Evolutionary conservation across 2,329 filamentous ascomycete genomes (phyloP).

Genomic region (Ophiobolus disseminans): DNA sequence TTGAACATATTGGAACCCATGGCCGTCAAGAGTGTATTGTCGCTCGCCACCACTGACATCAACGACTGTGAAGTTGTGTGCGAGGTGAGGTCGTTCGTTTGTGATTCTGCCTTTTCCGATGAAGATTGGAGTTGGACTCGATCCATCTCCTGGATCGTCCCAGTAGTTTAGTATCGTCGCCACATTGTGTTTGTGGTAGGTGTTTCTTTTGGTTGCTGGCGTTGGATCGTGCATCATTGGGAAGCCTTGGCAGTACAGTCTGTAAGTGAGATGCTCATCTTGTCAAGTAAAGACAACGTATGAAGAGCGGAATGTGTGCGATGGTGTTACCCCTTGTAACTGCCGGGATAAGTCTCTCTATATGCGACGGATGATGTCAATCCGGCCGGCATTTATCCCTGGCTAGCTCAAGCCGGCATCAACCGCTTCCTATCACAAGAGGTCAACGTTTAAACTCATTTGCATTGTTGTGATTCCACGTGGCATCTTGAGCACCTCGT

Average conservation of each 20-base stretch:
- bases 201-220: background rate
- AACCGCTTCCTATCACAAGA: background rate
- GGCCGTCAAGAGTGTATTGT: slow-evolving; percentile 23
- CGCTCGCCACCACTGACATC: slow-evolving; percentile 31
- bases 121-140: slow-evolving; percentile 27
- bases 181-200: slow-evolving; percentile 23
- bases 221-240: background rate
- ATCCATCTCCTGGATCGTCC: slow-evolving; percentile 32
- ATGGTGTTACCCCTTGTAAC: too few species aligned
- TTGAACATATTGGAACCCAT: slow-evolving; percentile 30
- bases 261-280: background rate
- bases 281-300: too few species aligned
- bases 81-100: slow-evolving; percentile 28
- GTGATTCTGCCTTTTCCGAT: slow-evolving; percentile 32
- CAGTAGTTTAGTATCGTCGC: slow-evolving; percentile 31
- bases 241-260: background rate
- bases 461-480: background rate
- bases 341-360: background rate
- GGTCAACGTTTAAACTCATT: too few species aligned
- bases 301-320: too few species aligned
- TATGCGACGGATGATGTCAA: background rate
- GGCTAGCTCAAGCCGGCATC: background rate
- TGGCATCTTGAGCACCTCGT: background rate
- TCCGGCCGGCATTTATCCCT: background rate
- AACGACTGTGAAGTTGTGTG: slow-evolving; percentile 26